A percentile compares a stretch with the other conserved stretches of the same genome.
Evolutionary conservation across 495 filamentous ascomycete species (phyloP).

Genomic region (Tuber aestivum): DNA sequence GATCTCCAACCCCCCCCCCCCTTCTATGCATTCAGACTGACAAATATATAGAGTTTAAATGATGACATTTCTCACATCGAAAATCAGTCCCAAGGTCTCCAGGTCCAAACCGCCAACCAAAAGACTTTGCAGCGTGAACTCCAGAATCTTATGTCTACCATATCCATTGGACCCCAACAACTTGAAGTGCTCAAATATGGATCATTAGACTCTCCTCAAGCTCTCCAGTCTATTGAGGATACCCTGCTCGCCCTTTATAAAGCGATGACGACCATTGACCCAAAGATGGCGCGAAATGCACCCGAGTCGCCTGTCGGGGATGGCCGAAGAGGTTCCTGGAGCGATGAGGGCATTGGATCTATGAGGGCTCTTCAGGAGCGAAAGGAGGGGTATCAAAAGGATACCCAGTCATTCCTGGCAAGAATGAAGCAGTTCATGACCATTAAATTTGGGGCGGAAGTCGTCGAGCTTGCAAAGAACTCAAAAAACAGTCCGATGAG

Average conservation of each 20-base stretch:
- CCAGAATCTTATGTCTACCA: constrained; percentile 70
- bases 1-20: constrained; percentile 18
- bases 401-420: constrained; percentile 65
- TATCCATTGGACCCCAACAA: constrained; percentile 72
- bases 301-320: constrained; percentile 48
- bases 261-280: constrained; percentile 92
- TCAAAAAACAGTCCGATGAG: constrained; percentile 22
- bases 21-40: constrained; percentile 43
- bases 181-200: constrained; percentile 66
- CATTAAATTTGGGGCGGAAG: constrained; percentile 67
- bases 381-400: constrained; percentile 73
- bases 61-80: constrained; percentile 97
- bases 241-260: constrained; percentile 78
- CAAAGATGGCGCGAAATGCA: constrained; percentile 57
- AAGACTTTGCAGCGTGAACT: constrained; percentile 87
- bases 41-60: constrained; percentile 65
- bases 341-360: constrained; percentile 72
- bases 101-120: constrained; percentile 95
- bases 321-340: constrained; percentile 53
- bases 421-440: constrained; percentile 74
- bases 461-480: constrained; percentile 48
- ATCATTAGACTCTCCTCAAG: constrained; percentile 63
- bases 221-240: constrained; percentile 67
- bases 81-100: constrained; percentile 89
- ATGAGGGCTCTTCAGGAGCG: constrained; percentile 93